A percentile compares a stretch with the other conserved stretches of the same genome.
phyloP scores from a whole-genome alignment of 2,329 filamentous ascomycete genomes.

The Neophaeococcomyces mojaviensis region DNA sequence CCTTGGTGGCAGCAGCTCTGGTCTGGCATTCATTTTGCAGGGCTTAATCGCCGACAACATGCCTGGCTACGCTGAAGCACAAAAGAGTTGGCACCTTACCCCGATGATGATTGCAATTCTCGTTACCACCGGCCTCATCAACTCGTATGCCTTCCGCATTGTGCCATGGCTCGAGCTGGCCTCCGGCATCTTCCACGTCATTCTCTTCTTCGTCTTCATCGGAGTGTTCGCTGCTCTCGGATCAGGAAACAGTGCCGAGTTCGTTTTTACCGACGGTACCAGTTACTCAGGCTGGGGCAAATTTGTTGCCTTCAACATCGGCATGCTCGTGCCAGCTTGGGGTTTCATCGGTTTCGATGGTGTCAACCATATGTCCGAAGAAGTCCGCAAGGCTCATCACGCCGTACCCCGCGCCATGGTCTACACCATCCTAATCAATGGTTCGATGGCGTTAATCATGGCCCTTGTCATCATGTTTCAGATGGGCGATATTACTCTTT shows the following conservation, averaged over 20 bases:
- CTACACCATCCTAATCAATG: conserved; percentile 38
- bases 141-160: conserved; percentile 29
- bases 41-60: conserved; percentile 28
- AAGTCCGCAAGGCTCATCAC: conserved; percentile 38
- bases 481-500: conserved; percentile 34
- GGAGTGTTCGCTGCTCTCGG: conserved; percentile 28
- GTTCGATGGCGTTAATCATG: conserved; percentile 35
- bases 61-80: conserved; percentile 27
- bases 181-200: conserved; percentile 29
- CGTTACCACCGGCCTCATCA: conserved; percentile 23
- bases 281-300: conserved; percentile 28
- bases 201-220: conserved; percentile 32
- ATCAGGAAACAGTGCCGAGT: conserved; percentile 27
- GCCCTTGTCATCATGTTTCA: conserved; percentile 37
- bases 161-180: conserved; percentile 35
- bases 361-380: conserved; percentile 41
- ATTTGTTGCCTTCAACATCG: conserved; percentile 32
- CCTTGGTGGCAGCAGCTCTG: conserved; percentile 29
- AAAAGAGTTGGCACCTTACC: conserved; percentile 33
- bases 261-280: conserved; percentile 27
- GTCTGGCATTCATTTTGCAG: conserved; percentile 30
- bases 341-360: conserved; percentile 34
- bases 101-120: conserved; percentile 34
- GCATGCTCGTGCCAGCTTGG: conserved; percentile 30
- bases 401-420: conserved; percentile 41